Evolutionary conservation across 768 basidiomycete species (phyloP), one percentile per base, ranked within the genome.

Genomic region (Suillus hirtellus): DNA sequence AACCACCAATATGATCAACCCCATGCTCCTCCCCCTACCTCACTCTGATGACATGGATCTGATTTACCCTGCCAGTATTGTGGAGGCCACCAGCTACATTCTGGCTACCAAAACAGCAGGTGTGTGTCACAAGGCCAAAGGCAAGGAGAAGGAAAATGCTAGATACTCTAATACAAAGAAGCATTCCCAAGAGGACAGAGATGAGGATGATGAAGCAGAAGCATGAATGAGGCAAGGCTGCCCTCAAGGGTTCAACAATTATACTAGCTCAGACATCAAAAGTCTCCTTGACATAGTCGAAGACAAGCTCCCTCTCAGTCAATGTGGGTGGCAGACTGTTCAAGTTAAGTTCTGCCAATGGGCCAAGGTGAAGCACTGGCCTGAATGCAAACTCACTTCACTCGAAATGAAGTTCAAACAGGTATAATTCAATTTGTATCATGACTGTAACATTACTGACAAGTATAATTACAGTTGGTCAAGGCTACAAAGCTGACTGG

Each of bases 401-500:
- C 66, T 74, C 24, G 66, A 71, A 59, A 70, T 64, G 5, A 72
- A 71, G 63, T 74, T 60, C 59, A 73, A 72, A 59, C 64, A 65
- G 59, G 73, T 75, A 63, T 7, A 35, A 12, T 21, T 43, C 1
- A 6, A n/a, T 12, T 43, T 56, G 5, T 52, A 35, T 21, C 27
- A 44, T 44, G 3, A 19, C 19, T n/a, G 9, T 1, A 44, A 44
- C 4, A 52, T 59, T 54, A n/a, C 44, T 40, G 21, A 15, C 42
- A 2, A 31, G 27, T 31, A 31, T 35, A 56, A 5, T 55, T 42
- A 24, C 40, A 69, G 64, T 54, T 73, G 19, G 55, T 71, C 4
- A 71, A 66, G 52, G 67, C 66, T 3, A 69, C 64, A 37, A 73
- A 75, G 66, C 71, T 72, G 43, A 76, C 72, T 2, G 71, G 73